These are phyloP conservation scores for Sclerotinia spermophila DNA, from an alignment of 2,329 filamentous ascomycete species.

Conservation along the genomic window DNA sequence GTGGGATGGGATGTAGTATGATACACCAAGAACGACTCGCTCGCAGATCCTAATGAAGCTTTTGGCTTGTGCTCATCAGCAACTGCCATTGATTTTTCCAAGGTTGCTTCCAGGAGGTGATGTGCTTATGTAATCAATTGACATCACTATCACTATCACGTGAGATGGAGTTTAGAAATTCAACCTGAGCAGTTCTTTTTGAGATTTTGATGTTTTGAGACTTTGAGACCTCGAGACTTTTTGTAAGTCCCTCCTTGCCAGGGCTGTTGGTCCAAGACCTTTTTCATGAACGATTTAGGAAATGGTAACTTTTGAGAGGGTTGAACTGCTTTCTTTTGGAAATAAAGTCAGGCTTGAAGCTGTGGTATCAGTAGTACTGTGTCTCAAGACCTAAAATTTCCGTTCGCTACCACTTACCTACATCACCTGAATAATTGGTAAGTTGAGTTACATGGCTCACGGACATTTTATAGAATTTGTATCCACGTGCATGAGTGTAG, in stretches of 20 bases:
- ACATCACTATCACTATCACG: neutral
- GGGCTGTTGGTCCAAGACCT: neutral
- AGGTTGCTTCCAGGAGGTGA: neutral
- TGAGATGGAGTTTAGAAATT: neutral
- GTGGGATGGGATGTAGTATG: constrained; percentile 4
- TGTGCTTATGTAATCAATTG: neutral
- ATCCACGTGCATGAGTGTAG: constrained; percentile 11
- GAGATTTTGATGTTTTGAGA: no score
- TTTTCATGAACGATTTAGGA: neutral
- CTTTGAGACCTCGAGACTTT: neutral
- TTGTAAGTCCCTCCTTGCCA: neutral
- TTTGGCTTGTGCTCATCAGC: neutral
- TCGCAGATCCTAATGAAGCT: neutral
- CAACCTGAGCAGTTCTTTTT: neutral
- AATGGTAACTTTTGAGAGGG: neutral
- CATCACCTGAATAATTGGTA: neutral
- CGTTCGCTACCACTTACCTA: neutral
- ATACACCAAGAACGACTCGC: constrained; percentile 9
- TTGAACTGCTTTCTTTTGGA: neutral
- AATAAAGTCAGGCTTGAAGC: neutral
- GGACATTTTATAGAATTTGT: constrained; percentile 6
- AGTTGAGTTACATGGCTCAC: constrained; percentile 11
- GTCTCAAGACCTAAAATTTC: neutral
- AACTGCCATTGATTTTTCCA: neutral
- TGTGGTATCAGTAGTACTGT: neutral